Conservation (phyloP, 179 eudicot species). For the Gypsophila paniculata region DNA sequence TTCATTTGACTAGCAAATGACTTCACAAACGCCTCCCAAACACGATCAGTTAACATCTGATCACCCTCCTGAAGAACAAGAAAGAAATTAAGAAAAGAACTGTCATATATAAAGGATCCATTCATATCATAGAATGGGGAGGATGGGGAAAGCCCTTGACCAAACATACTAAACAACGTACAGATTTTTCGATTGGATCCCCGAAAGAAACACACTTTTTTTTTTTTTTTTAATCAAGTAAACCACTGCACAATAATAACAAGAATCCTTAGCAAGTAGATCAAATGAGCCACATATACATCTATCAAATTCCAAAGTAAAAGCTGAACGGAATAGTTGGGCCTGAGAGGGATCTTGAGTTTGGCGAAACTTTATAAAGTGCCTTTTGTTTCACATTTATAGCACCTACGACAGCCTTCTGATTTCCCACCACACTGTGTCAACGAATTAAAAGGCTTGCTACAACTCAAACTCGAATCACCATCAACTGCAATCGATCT, state of each 20-base stretch:
- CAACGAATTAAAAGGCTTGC: no score
- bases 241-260: not conserved
- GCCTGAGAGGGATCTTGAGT: no score
- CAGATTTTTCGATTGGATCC: no score
- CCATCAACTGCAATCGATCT: not conserved
- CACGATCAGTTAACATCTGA: slow-evolving; percentile 72
- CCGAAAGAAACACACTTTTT: no score
- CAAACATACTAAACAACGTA: not conserved
- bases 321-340: no score
- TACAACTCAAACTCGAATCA: no score
- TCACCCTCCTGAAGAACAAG: slow-evolving; percentile 67
- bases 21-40: slow-evolving; percentile 91
- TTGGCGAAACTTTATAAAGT: no score
- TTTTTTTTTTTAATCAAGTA: no score
- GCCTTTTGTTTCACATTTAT: no score
- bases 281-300: not conserved
- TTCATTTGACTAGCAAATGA: slow-evolving; percentile 90
- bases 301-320: not conserved
- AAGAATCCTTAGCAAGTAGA: not conserved
- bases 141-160: not conserved
- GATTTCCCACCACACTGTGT: no score
- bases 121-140: not conserved
- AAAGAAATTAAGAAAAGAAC: slow-evolving; percentile 22
- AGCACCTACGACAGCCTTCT: no score
- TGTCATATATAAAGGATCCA: not conserved